Conservation (phyloP, 2,329 filamentous ascomycete genomes). For the Thelonectria blattea region DNA sequence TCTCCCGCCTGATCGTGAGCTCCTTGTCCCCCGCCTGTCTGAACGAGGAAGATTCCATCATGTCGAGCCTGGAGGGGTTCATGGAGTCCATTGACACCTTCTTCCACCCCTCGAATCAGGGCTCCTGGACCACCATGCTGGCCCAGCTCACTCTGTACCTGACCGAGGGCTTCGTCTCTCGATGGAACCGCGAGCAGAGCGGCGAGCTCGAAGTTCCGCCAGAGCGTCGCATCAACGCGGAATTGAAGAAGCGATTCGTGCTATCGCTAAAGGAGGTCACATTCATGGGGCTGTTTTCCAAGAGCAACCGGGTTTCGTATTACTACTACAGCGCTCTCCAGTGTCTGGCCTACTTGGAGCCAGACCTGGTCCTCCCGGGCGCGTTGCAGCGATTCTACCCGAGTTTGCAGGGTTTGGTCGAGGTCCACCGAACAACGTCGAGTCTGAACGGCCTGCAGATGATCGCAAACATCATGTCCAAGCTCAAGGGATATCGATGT, state of each 20-base stretch:
- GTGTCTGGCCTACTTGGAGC: slow-evolving; percentile 87
- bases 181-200: slow-evolving; percentile 94
- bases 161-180: slow-evolving; percentile 94
- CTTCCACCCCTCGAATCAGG: slow-evolving; percentile 97
- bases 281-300: slow-evolving; percentile 98
- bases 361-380: slow-evolving; percentile 88
- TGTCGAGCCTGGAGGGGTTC: slow-evolving; percentile 86
- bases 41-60: slow-evolving; percentile 76
- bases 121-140: slow-evolving; percentile 86
- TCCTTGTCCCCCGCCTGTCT: slow-evolving; percentile 87
- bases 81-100: slow-evolving; percentile 97
- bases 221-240: slow-evolving; percentile 78
- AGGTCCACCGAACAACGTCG: slow-evolving; percentile 95
- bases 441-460: slow-evolving; percentile 91
- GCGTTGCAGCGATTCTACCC: slow-evolving; percentile 96
- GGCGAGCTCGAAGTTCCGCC: slow-evolving; percentile 87
- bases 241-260: slow-evolving; percentile 89
- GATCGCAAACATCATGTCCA: slow-evolving; percentile 87
- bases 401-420: slow-evolving; percentile 92
- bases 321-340: slow-evolving; percentile 92
- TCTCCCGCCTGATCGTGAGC: slow-evolving; percentile 91
- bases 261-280: slow-evolving; percentile 87
- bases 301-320: slow-evolving; percentile 89
- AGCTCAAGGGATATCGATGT: slow-evolving; percentile 94
- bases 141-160: slow-evolving; percentile 92